Conservation (phyloP, 306 rosid genomes). For the Trifolium subterraneum region DNA sequence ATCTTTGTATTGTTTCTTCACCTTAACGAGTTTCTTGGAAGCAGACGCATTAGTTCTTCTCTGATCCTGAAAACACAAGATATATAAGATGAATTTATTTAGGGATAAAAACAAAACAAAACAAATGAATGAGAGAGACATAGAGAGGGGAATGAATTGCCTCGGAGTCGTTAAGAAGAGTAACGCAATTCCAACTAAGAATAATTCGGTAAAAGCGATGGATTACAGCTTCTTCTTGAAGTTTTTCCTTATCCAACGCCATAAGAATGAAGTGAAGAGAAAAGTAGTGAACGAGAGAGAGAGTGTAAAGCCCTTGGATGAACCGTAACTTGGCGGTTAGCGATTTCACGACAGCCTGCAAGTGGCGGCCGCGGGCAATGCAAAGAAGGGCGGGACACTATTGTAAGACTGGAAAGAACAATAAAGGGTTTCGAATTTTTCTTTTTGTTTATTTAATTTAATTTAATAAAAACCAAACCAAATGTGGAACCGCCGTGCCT, state of each 20-base stretch:
- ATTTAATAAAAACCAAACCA: too few relatives aligned
- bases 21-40: slow-evolving; percentile 53
- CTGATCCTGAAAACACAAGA: slow-evolving; percentile 42
- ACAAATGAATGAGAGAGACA: neutral
- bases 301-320: neutral
- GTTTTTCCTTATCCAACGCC: slow-evolving; percentile 73
- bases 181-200: slow-evolving; percentile 78
- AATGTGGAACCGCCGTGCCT: too few relatives aligned
- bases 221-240: slow-evolving; percentile 64
- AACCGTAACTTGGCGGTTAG: neutral
- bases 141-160: slow-evolving; percentile 34
- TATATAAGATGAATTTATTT: neutral
- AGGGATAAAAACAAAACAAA: neutral
- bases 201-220: slow-evolving; percentile 72
- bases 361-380: slow-evolving; percentile 12
- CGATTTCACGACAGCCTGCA: neutral
- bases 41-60: slow-evolving; percentile 34
- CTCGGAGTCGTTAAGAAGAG: slow-evolving; percentile 54
- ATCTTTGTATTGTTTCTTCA: slow-evolving; percentile 63
- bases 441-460: too few relatives aligned
- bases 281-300: neutral
- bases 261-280: slow-evolving; percentile 32
- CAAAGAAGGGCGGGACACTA: neutral
- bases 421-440: neutral
- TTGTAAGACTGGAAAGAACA: neutral